Evolutionary conservation across 208 protist species (phyloP).

Genomic region (Trypanosoma congolense): DNA sequence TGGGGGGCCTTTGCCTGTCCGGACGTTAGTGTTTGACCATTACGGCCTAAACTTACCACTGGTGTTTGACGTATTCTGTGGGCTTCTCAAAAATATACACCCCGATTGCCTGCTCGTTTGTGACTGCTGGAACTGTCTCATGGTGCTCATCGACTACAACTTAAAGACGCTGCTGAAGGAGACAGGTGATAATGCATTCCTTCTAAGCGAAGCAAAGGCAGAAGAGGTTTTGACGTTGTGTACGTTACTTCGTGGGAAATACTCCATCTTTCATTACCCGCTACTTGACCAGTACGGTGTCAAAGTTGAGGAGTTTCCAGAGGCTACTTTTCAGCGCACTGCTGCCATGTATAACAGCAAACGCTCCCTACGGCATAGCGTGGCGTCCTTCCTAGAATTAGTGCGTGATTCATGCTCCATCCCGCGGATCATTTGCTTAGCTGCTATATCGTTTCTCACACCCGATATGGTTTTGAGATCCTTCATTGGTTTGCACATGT

Average conservation of each 20-base stretch:
- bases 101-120: constrained; percentile 17
- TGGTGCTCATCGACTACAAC: constrained; percentile 9
- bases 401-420: constrained; percentile 15
- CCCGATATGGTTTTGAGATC: constrained; percentile 12
- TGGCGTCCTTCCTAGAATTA: constrained; percentile 18
- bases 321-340: constrained; percentile 10
- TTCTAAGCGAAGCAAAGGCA: constrained; percentile 1
- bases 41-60: neutral
- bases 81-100: constrained; percentile 9
- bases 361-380: constrained; percentile 4
- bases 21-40: constrained; percentile 18
- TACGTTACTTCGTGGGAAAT: constrained; percentile 15
- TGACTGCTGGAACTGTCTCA: constrained; percentile 22
- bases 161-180: neutral
- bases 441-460: constrained; percentile 10
- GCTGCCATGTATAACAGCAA: constrained; percentile 1
- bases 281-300: neutral
- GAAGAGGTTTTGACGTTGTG: constrained; percentile 13
- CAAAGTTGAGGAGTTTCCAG: constrained; percentile 17
- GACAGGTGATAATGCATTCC: neutral
- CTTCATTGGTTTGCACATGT: constrained; percentile 2
- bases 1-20: constrained; percentile 6
- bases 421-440: constrained; percentile 6
- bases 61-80: constrained; percentile 17
- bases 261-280: constrained; percentile 3